These are phyloP conservation scores for Rubus parviflorus DNA, from an alignment of 306 rosid genomes.

Conservation along the genomic window DNA sequence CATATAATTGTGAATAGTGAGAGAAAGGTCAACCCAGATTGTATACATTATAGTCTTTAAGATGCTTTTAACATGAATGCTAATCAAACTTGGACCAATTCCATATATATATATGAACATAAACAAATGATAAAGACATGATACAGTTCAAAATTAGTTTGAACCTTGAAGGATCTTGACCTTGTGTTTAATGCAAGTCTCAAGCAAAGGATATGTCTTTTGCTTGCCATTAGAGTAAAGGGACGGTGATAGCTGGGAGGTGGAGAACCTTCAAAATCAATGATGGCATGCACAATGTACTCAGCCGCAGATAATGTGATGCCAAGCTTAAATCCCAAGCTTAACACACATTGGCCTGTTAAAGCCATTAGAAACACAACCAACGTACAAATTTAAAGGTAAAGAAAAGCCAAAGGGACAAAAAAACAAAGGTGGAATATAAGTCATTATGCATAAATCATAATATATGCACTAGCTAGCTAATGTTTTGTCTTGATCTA, in stretches of 20 bases:
- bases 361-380: slow-evolving; percentile 34
- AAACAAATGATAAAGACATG: neutral
- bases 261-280: slow-evolving; percentile 38
- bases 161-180: slow-evolving; percentile 41
- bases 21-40: slow-evolving; percentile 1
- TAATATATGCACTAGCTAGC: slow-evolving; percentile 10
- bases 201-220: slow-evolving; percentile 56
- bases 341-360: slow-evolving; percentile 32
- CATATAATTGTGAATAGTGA: neutral
- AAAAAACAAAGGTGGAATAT: slow-evolving; percentile 30
- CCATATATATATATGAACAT: neutral
- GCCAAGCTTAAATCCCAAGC: slow-evolving; percentile 56
- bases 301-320: slow-evolving; percentile 27
- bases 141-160: neutral
- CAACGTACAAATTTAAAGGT: slow-evolving; percentile 17
- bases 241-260: slow-evolving; percentile 37
- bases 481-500: slow-evolving; percentile 26
- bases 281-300: slow-evolving; percentile 33
- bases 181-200: slow-evolving; percentile 36
- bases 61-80: neutral
- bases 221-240: slow-evolving; percentile 62
- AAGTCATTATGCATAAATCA: slow-evolving; percentile 25
- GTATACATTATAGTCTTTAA: neutral
- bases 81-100: neutral
- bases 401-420: slow-evolving; percentile 20